Evolutionary conservation across 306 rosid species (phyloP).

Genomic region (Oxytropis ochrocephala): DNA sequence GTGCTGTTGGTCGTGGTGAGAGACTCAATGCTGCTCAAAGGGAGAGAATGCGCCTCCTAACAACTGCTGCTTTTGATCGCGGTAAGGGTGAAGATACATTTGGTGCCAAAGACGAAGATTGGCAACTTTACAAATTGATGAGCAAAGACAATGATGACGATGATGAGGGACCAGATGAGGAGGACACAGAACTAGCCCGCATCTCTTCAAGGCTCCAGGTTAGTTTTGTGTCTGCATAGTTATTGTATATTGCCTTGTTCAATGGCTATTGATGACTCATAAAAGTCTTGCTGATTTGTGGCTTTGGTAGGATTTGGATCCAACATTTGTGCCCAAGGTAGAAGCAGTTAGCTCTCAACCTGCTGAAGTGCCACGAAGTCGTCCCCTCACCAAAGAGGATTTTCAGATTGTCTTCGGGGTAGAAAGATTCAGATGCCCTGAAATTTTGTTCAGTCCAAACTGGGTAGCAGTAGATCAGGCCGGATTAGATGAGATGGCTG

Average conservation of each 20-base stretch:
- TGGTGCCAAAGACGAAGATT: slow-evolving; percentile 89
- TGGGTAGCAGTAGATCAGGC: slow-evolving; percentile 89
- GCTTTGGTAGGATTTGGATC: slow-evolving; percentile 69
- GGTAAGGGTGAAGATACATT: slow-evolving; percentile 84
- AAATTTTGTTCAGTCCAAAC: slow-evolving; percentile 74
- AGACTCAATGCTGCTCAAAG: slow-evolving; percentile 88
- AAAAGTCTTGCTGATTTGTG: not conserved
- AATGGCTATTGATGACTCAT: not conserved
- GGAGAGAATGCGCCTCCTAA: slow-evolving; percentile 97
- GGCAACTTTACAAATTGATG: slow-evolving; percentile 83
- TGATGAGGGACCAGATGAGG: slow-evolving; percentile 61
- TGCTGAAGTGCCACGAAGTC: slow-evolving; percentile 47
- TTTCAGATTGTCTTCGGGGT: slow-evolving; percentile 74
- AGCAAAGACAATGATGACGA: slow-evolving; percentile 46
- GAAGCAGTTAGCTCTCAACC: slow-evolving; percentile 53
- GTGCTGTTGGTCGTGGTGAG: slow-evolving; percentile 71
- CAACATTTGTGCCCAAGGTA: slow-evolving; percentile 66
- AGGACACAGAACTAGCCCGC: slow-evolving; percentile 64
- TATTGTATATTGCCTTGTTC: not conserved
- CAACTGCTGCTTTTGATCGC: slow-evolving; percentile 95
- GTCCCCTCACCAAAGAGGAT: slow-evolving; percentile 74
- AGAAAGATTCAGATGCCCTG: slow-evolving; percentile 96
- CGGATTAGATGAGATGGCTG: slow-evolving; percentile 92
- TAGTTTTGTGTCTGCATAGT: slow-evolving; percentile 13
- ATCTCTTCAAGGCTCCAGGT: slow-evolving; percentile 84